Evolutionary conservation across 164 flowering plant species (phyloP), one percentile per base, ranked within the genome.

Genomic region (Magnolia kwangsiensis): DNA sequence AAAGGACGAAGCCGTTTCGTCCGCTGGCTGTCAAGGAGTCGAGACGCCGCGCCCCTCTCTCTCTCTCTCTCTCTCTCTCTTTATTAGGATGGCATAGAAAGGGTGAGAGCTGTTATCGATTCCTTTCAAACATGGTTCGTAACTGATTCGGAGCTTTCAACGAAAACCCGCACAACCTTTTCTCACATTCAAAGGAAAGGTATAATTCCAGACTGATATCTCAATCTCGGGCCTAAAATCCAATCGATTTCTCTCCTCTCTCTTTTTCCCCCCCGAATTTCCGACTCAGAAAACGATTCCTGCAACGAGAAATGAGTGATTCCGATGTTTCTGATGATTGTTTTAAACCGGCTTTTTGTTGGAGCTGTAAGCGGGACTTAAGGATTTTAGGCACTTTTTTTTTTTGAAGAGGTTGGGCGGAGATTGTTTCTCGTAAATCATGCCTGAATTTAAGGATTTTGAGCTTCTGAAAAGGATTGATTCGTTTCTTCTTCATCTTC

Each of bases 51-150:
- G 21, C 37, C 24, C 37, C 20, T 23, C 68, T 65, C 68, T 65
- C 67, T 63, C 67, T 63, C 23, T 63, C 24, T n/a, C 21, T 24
- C 68, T 65, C 68, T 65, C 67, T 63, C 67, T 63, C 23, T 63
- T 10, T n/a, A 8, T 20, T n/a, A 20, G 21, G 19, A 16, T 63
- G n/a, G 7, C 14, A 58, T 3, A 58, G 10, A 58, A 37, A 37
- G 5, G 45, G 45, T 3, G 5, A 37, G 45, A 37, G 45, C 45
- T 37, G 45, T 37, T 37, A 37, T 37, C 45, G 45, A 37, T 37
- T 37, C 45, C 45, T 37, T 37, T 37, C 45, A 37, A 37, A 37
- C 45, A 37, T 37, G 45, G 45, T 4, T 37, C 45, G 45, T 37
- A 37, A 37, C 45, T 37, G 45, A 37, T 37, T 37, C 45, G 45